These are phyloP conservation scores for Cladosporium cucumerinum DNA, from an alignment of 2,329 filamentous ascomycete species.

Conservation along the genomic window DNA sequence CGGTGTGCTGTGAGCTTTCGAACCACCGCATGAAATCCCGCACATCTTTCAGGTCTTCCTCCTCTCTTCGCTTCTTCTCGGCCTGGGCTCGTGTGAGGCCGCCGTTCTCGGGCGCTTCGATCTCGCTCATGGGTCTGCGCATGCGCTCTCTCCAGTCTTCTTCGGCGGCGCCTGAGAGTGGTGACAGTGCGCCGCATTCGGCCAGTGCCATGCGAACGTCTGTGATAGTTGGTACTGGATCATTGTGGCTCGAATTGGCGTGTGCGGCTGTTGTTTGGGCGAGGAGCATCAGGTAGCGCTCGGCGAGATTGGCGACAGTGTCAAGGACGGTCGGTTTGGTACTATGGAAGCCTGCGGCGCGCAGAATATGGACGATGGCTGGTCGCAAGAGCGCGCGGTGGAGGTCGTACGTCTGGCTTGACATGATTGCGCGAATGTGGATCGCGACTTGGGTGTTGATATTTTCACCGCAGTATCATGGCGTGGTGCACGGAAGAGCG, in stretches of 20 bases:
- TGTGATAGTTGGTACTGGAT: conserved; percentile 61
- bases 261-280: conserved; percentile 69
- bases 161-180: conserved; percentile 64
- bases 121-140: conserved; percentile 43
- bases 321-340: conserved; percentile 80
- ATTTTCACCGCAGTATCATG: conserved; percentile 13
- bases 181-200: conserved; percentile 71
- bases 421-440: conserved; percentile 18
- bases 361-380: conserved; percentile 83
- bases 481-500: background rate
- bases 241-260: conserved; percentile 66
- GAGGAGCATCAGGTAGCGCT: conserved; percentile 73
- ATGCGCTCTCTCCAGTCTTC: conserved; percentile 60
- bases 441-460: conserved; percentile 10
- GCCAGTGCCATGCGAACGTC: conserved; percentile 85
- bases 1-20: conserved; percentile 66
- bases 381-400: conserved; percentile 81
- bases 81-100: conserved; percentile 31
- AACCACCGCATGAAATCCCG: conserved; percentile 79
- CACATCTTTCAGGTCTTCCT: conserved; percentile 76
- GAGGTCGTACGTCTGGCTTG: conserved; percentile 40
- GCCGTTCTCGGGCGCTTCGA: conserved; percentile 36
- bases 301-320: conserved; percentile 80
- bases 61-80: conserved; percentile 46
- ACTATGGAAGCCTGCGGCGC: conserved; percentile 83